Evolutionary conservation across 2,329 filamentous ascomycete species (phyloP).

Genomic region (Purpureocillium takamizusanense): DNA sequence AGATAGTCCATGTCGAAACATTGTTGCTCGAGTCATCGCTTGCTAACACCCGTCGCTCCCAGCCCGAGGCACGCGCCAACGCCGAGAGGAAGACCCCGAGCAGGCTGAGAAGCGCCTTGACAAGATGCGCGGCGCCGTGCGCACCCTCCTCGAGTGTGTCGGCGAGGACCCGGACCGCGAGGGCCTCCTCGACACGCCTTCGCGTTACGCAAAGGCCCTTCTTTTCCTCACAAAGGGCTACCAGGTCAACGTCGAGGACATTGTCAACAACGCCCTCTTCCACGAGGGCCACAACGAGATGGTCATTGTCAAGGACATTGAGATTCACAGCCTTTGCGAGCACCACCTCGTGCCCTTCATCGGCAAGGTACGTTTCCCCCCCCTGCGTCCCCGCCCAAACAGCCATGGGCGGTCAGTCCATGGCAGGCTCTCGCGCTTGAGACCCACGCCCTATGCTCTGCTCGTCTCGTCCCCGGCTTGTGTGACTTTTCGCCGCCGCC

Average conservation of each 20-base stretch:
- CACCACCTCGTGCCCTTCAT: slow-evolving; percentile 95
- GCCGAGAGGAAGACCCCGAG: slow-evolving; percentile 44
- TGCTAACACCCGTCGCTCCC: background rate
- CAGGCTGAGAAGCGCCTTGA: slow-evolving; percentile 39
- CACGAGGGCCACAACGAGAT: slow-evolving; percentile 95
- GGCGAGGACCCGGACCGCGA: slow-evolving; percentile 60
- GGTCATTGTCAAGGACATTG: slow-evolving; percentile 96
- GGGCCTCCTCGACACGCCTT: slow-evolving; percentile 60
- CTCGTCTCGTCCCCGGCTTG: too few relatives aligned
- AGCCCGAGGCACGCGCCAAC: slow-evolving; percentile 56
- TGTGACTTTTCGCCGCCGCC: too few relatives aligned
- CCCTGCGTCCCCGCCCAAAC: too few relatives aligned
- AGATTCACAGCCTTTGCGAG: slow-evolving; percentile 90
- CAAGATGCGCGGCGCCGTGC: slow-evolving; percentile 52
- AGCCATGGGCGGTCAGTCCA: too few relatives aligned
- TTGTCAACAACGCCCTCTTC: slow-evolving; percentile 91
- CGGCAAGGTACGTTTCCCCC: slow-evolving; percentile 59
- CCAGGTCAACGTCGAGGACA: slow-evolving; percentile 83
- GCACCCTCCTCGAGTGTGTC: slow-evolving; percentile 59
- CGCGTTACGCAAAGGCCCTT: slow-evolving; percentile 90
- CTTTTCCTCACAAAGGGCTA: slow-evolving; percentile 96
- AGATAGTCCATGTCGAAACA: background rate
- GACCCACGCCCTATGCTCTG: too few relatives aligned
- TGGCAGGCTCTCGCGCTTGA: too few relatives aligned
- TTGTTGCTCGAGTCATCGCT: too few relatives aligned